Percentiles rank a stretch among this genome's conserved stretches.
Evolutionary conservation across 176 grass and related monocot species (phyloP).

Genomic region (Oryza australiensis): DNA sequence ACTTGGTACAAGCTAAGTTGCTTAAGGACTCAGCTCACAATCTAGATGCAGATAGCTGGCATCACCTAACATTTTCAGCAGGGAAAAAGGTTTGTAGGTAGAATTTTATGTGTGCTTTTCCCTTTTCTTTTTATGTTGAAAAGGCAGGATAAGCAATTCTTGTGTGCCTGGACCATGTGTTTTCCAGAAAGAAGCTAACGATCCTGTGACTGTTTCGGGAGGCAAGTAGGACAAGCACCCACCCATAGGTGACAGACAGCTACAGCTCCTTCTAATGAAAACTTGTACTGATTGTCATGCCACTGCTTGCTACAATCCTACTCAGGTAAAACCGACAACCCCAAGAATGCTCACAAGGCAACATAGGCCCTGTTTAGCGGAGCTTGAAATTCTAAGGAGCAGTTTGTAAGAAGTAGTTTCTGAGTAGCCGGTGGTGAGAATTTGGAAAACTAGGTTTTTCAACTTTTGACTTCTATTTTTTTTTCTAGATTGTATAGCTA

Average conservation of each 20-base stretch:
- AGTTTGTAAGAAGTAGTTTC: no score
- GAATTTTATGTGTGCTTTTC: neutral
- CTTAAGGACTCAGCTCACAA: neutral
- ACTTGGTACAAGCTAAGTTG: neutral
- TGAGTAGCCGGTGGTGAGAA: no score
- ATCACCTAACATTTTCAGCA: constrained; percentile 14
- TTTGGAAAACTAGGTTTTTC: no score
- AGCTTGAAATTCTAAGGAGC: no score
- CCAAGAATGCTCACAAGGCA: neutral
- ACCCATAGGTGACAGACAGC: neutral
- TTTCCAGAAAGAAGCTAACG: constrained; percentile 23
- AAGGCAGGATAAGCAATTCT: neutral
- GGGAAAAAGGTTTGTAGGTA: neutral
- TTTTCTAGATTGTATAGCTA: no score
- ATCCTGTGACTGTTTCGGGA: constrained; percentile 20
- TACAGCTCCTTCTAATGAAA: neutral
- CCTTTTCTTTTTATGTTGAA: neutral
- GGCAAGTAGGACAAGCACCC: constrained; percentile 38
- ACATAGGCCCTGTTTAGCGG: neutral
- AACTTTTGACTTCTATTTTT: no score
- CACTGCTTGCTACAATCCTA: constrained; percentile 8
- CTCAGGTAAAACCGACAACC: neutral
- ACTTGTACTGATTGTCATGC: constrained; percentile 23
- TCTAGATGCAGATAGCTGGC: constrained; percentile 21
- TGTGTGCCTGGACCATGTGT: constrained; percentile 26